phyloP scores from a whole-genome alignment of 768 basidiomycete genomes.

The Collybia sordida region DNA sequence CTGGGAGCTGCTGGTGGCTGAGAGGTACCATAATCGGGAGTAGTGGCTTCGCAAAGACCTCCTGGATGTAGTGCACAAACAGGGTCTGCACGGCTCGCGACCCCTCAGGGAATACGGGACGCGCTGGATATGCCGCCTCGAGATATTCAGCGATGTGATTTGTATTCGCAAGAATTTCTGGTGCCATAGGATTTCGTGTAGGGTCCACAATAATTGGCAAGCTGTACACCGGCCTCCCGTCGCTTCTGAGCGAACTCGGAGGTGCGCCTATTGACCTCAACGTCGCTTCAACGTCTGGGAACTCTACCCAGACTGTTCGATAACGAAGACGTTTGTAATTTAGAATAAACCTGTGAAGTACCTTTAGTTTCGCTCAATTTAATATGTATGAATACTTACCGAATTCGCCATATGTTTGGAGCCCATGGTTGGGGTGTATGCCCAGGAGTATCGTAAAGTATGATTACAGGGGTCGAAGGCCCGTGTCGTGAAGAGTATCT shows the following conservation, averaged over 20 bases:
- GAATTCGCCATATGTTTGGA: constrained; percentile 73
- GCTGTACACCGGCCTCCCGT: constrained; percentile 63
- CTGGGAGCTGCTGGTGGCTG: constrained; percentile 59
- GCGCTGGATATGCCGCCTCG: constrained; percentile 64
- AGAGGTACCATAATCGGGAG: constrained; percentile 71
- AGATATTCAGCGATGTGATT: constrained; percentile 72
- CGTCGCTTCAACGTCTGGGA: constrained; percentile 64
- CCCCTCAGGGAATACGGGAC: constrained; percentile 70
- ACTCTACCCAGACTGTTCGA: constrained; percentile 69
- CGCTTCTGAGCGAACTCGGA: constrained; percentile 49
- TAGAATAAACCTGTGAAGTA: constrained; percentile 55
- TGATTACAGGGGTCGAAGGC: constrained; percentile 46
- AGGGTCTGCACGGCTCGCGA: constrained; percentile 65
- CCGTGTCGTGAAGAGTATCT: constrained; percentile 15
- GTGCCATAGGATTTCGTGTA: constrained; percentile 39
- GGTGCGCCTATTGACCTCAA: constrained; percentile 59
- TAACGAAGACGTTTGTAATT: constrained; percentile 76
- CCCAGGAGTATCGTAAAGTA: constrained; percentile 67
- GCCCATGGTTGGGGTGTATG: constrained; percentile 68
- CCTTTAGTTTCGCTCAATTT: neutral
- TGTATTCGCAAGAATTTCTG: constrained; percentile 56
- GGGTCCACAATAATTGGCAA: constrained; percentile 72
- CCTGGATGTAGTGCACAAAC: constrained; percentile 70
- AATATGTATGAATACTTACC: constrained; percentile 34
- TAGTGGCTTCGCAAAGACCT: constrained; percentile 63